Evolutionary conservation across 1,284 basidiomycete species (phyloP).

Genomic region (Ustilago cynodontis): DNA sequence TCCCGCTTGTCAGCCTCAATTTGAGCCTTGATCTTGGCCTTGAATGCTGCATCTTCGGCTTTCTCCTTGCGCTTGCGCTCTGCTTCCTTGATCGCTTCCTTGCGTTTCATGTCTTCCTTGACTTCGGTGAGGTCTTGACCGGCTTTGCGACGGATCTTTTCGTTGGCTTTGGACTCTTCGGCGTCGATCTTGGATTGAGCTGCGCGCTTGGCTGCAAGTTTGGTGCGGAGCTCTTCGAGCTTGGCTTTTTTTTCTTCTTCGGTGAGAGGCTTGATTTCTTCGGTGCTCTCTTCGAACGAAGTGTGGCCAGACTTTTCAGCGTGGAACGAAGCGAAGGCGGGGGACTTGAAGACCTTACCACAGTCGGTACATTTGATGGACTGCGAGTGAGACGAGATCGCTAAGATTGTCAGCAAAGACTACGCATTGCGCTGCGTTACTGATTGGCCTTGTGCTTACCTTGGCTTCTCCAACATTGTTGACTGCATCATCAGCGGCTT

Average conservation of each 20-base stretch:
- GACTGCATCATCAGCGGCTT: conserved; percentile 52
- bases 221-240: conserved; percentile 76
- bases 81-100: conserved; percentile 66
- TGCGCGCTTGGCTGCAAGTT: conserved; percentile 63
- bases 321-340: conserved; percentile 90
- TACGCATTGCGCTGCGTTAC: not conserved
- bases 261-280: conserved; percentile 93
- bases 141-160: conserved; percentile 68
- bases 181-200: conserved; percentile 61
- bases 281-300: conserved; percentile 89
- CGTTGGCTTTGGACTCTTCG: conserved; percentile 62
- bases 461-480: conserved; percentile 55
- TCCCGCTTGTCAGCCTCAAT: conserved; percentile 69
- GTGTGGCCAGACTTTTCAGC: conserved; percentile 93
- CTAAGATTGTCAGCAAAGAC: not conserved
- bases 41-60: conserved; percentile 61
- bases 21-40: conserved; percentile 64
- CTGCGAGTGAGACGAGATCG: conserved; percentile 13
- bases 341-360: conserved; percentile 75
- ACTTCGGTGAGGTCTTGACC: conserved; percentile 62
- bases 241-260: conserved; percentile 91
- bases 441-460: conserved; percentile 24
- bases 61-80: conserved; percentile 65
- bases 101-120: conserved; percentile 66
- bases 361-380: conserved; percentile 67